Base-by-base conservation (phyloP, 257 asterid genomes). In the Nicotiana benthamiana region DNA sequence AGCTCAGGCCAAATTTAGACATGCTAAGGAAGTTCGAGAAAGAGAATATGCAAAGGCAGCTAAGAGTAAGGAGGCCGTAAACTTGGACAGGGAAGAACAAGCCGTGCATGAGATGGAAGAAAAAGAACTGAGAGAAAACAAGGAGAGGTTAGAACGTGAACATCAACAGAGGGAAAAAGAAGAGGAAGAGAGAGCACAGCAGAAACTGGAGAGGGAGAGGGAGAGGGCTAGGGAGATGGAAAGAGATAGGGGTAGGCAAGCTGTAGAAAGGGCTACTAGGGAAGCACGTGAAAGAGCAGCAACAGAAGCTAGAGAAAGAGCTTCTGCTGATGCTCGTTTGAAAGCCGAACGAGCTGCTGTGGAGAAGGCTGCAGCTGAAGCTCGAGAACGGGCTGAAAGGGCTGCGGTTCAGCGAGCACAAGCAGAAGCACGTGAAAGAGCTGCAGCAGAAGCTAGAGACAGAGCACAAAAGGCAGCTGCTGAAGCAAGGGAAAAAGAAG, bases 201-300 rank as follows among this genome's bases (percentile, higher is more conserved):
- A 90, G 88, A 91, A 91, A 83, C 86, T 90, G 80, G 97, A 96
- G 83, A 90, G 84, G 83, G 96, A 91, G 82, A 93, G 90, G 86
- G 97, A 91, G 87, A 94, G 92, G 80, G 81, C 84, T 70, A 84
- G 84, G 83, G 93, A 92, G 84, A 84, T 84, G 59, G 98, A 94
- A 66, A 93, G 93, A 88, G 97, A 87, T 43, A 92, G 88, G 89
- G 97, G 76, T 51, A 93, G 97, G 82, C 97, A 91, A 82, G 98
- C 97, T 68, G 98, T 93, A 40, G 98, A 92, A 82, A 91, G 98
- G 93, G 98, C 97, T 82, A 91, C 93, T 20, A 92, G 96, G 89
- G 99, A 95, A 84, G 98, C 98, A 52, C 98, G 99, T 53, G 97
- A 95, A 86, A 88, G 98, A 89, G 99, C 98, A 67, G 94, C 92